Percentiles rank a stretch among this genome's conserved stretches.
Evolutionary conservation across 2,329 filamentous ascomycete genomes (phyloP).

Genomic region (Phialemoniopsis sp.): DNA sequence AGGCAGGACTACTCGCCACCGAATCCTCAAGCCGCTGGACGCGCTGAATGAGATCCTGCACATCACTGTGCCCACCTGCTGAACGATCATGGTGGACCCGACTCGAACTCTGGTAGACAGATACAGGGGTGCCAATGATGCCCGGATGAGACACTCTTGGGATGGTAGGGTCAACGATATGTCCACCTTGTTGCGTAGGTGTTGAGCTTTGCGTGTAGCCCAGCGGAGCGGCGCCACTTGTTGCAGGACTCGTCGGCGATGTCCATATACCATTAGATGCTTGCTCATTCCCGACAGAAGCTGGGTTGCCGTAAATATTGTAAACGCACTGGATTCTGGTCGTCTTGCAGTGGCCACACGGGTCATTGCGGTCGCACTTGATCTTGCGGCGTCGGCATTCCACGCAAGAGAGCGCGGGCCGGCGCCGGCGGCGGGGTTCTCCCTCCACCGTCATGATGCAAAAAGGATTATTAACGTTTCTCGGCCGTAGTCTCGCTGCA

Average conservation of each 20-base stretch:
- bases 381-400: conserved; percentile 39
- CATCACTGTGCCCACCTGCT: conserved; percentile 1
- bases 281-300: not conserved
- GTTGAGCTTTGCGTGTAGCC: too few relatives aligned
- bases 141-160: too few relatives aligned
- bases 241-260: conserved; percentile 7
- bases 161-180: too few relatives aligned
- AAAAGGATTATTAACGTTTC: not conserved
- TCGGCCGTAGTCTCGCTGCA: too few relatives aligned
- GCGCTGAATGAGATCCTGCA: conserved; percentile 12
- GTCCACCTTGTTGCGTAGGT: not conserved
- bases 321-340: conserved; percentile 25
- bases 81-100: too few relatives aligned
- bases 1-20: conserved; percentile 4
- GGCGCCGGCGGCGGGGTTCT: conserved; percentile 19
- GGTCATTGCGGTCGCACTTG: conserved; percentile 36
- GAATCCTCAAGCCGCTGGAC: conserved; percentile 13
- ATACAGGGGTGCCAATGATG: too few relatives aligned
- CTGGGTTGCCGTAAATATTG: conserved; percentile 9
- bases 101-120: too few relatives aligned
- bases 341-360: conserved; percentile 30
- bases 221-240: too few relatives aligned
- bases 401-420: conserved; percentile 33
- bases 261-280: not conserved
- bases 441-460: not conserved